phyloP scores from a whole-genome alignment of 2,329 filamentous ascomycete species.

The Neonectria neomacrospora region DNA sequence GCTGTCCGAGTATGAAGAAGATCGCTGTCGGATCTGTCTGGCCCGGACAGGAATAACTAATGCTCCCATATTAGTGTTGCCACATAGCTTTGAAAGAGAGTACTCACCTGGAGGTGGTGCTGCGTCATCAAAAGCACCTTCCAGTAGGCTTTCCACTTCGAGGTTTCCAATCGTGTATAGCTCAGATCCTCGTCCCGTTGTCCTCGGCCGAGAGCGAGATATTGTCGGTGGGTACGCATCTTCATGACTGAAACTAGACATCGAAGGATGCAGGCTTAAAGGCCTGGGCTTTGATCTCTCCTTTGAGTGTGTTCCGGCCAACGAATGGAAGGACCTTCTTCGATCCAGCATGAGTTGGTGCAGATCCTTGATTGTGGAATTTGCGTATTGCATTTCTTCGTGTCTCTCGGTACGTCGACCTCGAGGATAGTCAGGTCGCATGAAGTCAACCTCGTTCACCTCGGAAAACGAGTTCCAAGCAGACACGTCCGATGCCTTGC shows the following conservation, averaged over 20 bases:
- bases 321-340: constrained; percentile 40
- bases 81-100: too few species aligned
- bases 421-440: constrained; percentile 13
- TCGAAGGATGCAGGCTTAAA: constrained; percentile 36
- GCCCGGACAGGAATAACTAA: constrained; percentile 31
- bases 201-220: constrained; percentile 32
- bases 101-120: constrained; percentile 38
- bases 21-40: constrained; percentile 24
- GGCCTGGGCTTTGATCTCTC: constrained; percentile 35
- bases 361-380: constrained; percentile 7
- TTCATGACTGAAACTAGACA: constrained; percentile 31
- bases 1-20: constrained; percentile 28
- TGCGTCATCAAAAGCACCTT: constrained; percentile 28
- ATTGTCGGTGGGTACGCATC: constrained; percentile 30
- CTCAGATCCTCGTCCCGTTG: constrained; percentile 30
- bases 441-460: constrained; percentile 14
- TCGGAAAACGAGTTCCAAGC: constrained; percentile 38
- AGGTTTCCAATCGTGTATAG: constrained; percentile 27
- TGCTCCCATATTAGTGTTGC: constrained; percentile 11
- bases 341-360: constrained; percentile 23
- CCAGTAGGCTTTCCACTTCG: constrained; percentile 34
- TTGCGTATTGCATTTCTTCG: constrained; percentile 19
- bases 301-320: constrained; percentile 23
- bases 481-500: constrained; percentile 29
- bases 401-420: constrained; percentile 24